Conservation (phyloP, 106 monocot species). For the Amphibolis antarctica region DNA sequence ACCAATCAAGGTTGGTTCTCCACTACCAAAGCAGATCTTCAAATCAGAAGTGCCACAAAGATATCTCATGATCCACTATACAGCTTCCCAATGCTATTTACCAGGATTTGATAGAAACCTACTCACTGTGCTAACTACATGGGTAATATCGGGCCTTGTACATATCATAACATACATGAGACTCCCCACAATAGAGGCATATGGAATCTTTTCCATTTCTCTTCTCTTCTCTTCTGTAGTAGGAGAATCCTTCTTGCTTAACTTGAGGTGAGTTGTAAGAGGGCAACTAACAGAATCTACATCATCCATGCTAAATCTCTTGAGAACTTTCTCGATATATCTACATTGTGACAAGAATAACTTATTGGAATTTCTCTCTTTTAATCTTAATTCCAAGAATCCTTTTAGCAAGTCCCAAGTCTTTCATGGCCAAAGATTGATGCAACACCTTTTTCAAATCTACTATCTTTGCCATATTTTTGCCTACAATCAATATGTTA, state of each 20-base stretch:
- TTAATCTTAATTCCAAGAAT: constrained; percentile 5
- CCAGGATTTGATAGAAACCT: constrained; percentile 7
- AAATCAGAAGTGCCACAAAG: constrained; percentile 1
- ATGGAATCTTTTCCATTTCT: neutral
- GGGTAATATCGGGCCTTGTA: constrained; percentile 3
- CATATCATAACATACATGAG: constrained; percentile 16
- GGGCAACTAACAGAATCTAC: neutral
- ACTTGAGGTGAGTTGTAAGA: constrained; percentile 5
- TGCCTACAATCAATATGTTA: constrained; percentile 5
- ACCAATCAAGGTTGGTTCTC: neutral
- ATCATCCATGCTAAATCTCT: constrained; percentile 2
- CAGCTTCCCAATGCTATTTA: constrained; percentile 4
- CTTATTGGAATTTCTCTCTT: neutral
- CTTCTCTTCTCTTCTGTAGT: neutral
- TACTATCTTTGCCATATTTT: neutral
- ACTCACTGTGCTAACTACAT: constrained; percentile 3
- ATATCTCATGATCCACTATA: constrained; percentile 8
- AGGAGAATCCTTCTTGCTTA: neutral
- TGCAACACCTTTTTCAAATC: neutral
- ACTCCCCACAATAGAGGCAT: constrained; percentile 1
- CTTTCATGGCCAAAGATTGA: constrained; percentile 4
- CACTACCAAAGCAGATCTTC: neutral
- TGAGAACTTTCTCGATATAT: neutral
- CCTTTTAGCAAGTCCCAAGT: constrained; percentile 1
- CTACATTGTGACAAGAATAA: constrained; percentile 3